Conservation (phyloP, 1,284 basidiomycete genomes). For the Moesziomyces antarcticus region DNA sequence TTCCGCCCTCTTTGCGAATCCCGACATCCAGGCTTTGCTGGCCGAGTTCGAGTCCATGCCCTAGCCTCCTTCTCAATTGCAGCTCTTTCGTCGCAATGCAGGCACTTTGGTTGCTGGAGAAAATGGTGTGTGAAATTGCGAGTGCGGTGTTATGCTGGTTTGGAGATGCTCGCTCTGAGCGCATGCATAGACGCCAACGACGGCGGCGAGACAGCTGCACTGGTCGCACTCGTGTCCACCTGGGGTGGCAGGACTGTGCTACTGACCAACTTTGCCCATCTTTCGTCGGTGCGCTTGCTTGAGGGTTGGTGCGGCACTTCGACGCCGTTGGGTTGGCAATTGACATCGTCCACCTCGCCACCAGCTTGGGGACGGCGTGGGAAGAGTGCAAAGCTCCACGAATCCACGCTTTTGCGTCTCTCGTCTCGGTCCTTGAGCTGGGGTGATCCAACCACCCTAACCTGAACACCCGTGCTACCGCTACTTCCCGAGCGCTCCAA, state of each 20-base stretch:
- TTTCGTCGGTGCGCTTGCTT: too few species aligned
- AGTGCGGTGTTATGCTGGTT: neutral
- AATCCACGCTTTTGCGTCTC: too few species aligned
- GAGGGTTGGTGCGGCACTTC: constrained; percentile 1
- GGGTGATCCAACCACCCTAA: constrained; percentile 24
- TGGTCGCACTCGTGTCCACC: too few species aligned
- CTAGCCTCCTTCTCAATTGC: neutral
- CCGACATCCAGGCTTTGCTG: constrained; percentile 43
- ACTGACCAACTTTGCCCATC: too few species aligned
- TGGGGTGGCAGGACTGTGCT: too few species aligned
- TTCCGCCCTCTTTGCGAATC: constrained; percentile 34
- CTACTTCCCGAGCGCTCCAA: constrained; percentile 29
- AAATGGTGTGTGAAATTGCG: neutral
- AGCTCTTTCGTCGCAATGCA: too few species aligned
- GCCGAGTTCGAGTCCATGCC: constrained; percentile 26
- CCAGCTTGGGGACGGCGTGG: too few species aligned
- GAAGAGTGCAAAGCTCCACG: too few species aligned
- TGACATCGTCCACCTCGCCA: constrained; percentile 12
- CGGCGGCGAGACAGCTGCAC: too few species aligned
- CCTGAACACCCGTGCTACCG: constrained; percentile 23
- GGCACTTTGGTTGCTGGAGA: too few species aligned
- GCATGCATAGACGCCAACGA: neutral
- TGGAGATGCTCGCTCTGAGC: neutral
- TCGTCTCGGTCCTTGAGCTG: too few species aligned
- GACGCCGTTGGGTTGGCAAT: constrained; percentile 23